phyloP scores from a whole-genome alignment of 2,329 filamentous ascomycete genomes.

The Triangularia setosa region DNA sequence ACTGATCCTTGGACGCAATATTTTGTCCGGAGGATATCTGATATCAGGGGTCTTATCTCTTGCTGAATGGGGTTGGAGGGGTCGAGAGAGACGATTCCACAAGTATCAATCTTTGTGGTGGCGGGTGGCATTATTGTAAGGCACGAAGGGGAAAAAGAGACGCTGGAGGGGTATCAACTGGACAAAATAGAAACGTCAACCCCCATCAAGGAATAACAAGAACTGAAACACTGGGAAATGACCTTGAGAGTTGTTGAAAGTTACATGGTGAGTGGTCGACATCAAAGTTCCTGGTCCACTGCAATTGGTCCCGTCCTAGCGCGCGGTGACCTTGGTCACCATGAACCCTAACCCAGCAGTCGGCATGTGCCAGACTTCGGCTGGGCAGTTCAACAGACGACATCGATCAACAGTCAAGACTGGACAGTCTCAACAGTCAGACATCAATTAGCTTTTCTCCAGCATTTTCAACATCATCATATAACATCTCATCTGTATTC shows the following conservation, averaged over 20 bases:
- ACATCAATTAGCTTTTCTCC: not conserved
- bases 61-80: slow-evolving; percentile 27
- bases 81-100: slow-evolving; percentile 25
- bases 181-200: not conserved
- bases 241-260: too few species aligned
- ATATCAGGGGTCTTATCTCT: slow-evolving; percentile 38
- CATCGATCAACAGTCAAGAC: not conserved
- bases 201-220: not conserved
- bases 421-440: not conserved
- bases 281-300: not conserved
- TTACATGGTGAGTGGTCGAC: not conserved
- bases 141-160: not conserved
- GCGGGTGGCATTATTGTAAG: not conserved
- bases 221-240: too few species aligned
- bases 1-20: slow-evolving; percentile 46
- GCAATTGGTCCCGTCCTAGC: not conserved
- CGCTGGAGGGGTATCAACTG: not conserved
- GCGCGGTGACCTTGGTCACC: not conserved
- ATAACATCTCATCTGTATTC: slow-evolving; percentile 30
- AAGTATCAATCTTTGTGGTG: not conserved
- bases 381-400: not conserved
- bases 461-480: not conserved
- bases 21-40: slow-evolving; percentile 45
- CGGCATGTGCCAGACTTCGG: not conserved
- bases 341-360: not conserved